Evolutionary conservation across 2,329 filamentous ascomycete species (phyloP), one percentile per base, ranked within the genome.

Genomic region (Ceratocystis cacaofunesta): DNA sequence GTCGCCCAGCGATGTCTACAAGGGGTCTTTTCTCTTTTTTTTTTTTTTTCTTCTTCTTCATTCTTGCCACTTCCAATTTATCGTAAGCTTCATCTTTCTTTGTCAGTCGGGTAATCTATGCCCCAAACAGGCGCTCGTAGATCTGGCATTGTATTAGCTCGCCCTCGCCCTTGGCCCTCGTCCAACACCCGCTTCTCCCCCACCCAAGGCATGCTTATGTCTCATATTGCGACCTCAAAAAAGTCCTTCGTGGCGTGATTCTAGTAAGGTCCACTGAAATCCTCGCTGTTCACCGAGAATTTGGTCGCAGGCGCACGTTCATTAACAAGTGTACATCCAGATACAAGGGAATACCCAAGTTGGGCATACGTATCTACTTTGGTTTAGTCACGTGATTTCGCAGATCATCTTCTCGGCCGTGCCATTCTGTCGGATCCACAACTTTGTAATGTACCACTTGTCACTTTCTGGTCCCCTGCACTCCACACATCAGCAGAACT

Each of bases 251-350:
- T n/a, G 55, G 55, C 55, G 55, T 58, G 55, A 28, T 58, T 58
- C 55, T 58, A 58, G 55, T 58, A 58, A 58, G 25, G 10, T n/a
- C 55, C 55, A 58, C 15, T 58, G 28, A 58, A 36, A 58, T 58
- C 55, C 28, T 30, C 28, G 55, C 28, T 58, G 12, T 15, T 58
- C 55, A 58, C 55, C 55, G 55, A 58, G 55, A 58, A 58, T 58
- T n/a, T 58, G 55, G 55, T n/a, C 28, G 15, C 25, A 32, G 30
- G 55, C 32, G 55, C 55, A 36, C 55, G 55, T 58, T n/a, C 55
- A 52, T 25, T 15, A 2, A 25, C 48, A 50, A 6, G 3, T 22
- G n/a, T 50, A 50, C 17, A 19, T 50, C 8, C 22, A 19, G n/a
- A 22, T 52, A 22, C 48, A 19, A 52, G 22, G 48, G n/a, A 10